A percentile compares a stretch with the other conserved stretches of the same genome.
Conservation (phyloP, 768 basidiomycete genomes). For the Solioccasus polychromus region DNA sequence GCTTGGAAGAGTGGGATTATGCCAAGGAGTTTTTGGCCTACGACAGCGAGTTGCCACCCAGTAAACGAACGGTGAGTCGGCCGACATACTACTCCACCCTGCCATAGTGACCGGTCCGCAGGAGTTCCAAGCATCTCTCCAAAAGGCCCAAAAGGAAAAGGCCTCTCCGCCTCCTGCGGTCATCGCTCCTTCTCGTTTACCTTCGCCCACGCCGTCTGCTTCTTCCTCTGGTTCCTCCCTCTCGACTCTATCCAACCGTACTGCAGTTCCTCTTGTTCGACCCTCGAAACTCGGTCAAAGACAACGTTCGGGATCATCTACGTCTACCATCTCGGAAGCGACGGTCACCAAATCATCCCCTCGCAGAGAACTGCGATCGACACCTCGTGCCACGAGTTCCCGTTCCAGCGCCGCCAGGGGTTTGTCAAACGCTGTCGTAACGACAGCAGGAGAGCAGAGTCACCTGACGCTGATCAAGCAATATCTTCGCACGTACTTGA, state of each 20-base stretch:
- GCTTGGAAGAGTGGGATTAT: slow-evolving; percentile 77
- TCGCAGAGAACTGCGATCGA: slow-evolving; percentile 6
- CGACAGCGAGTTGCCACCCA: slow-evolving; percentile 58
- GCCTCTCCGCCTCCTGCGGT: slow-evolving; percentile 14
- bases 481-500: slow-evolving; percentile 48
- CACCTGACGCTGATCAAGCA: slow-evolving; percentile 45
- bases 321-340: slow-evolving; percentile 22
- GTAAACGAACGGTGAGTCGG: slow-evolving; percentile 50
- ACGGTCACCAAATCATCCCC: slow-evolving; percentile 24
- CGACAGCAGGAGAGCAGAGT: slow-evolving; percentile 19
- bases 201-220: slow-evolving; percentile 53
- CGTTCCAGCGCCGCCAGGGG: slow-evolving; percentile 15
- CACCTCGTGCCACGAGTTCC: slow-evolving; percentile 12
- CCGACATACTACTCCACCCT: neutral
- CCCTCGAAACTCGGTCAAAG: slow-evolving; percentile 14
- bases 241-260: slow-evolving; percentile 72
- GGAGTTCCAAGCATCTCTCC: slow-evolving; percentile 33
- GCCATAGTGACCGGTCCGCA: slow-evolving; percentile 12
- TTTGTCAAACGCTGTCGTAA: slow-evolving; percentile 7
- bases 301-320: slow-evolving; percentile 20
- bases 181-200: slow-evolving; percentile 29
- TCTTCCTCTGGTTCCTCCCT: slow-evolving; percentile 62
- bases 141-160: slow-evolving; percentile 32
- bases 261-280: slow-evolving; percentile 49
- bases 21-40: slow-evolving; percentile 72